phyloP scores from a whole-genome alignment of 1,139 yeast genomes.

The Diutina ranongensis region DNA sequence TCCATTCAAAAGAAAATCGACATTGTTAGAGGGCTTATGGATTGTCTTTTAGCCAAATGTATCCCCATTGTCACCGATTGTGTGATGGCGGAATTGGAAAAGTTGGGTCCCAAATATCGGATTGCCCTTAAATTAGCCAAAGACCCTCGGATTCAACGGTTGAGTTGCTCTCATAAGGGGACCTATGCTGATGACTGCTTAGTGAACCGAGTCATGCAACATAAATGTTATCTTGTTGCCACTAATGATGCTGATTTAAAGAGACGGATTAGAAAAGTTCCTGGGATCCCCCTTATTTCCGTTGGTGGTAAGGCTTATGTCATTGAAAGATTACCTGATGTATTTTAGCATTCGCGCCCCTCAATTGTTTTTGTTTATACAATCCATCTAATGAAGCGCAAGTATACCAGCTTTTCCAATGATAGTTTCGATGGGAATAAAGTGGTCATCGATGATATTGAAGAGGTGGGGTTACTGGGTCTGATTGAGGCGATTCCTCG shows the following conservation, averaged over 20 bases:
- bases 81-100: conserved; percentile 95
- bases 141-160: conserved; percentile 81
- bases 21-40: conserved; percentile 92
- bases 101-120: conserved; percentile 86
- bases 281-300: conserved; percentile 97
- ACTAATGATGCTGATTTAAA: conserved; percentile 98
- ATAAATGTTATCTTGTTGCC: conserved; percentile 93
- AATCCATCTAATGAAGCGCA: neutral
- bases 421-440: too few relatives aligned
- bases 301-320: conserved; percentile 91
- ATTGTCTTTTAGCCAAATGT: conserved; percentile 85
- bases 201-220: conserved; percentile 86
- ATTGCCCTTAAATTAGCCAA: conserved; percentile 87
- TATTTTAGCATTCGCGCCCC: conserved; percentile 49
- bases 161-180: conserved; percentile 86
- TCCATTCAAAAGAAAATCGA: conserved; percentile 93
- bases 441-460: neutral
- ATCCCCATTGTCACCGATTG: conserved; percentile 94
- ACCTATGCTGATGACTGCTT: conserved; percentile 98
- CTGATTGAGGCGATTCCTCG: too few relatives aligned
- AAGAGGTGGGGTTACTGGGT: too few relatives aligned
- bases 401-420: too few relatives aligned
- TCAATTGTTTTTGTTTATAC: too few relatives aligned
- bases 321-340: conserved; percentile 90
- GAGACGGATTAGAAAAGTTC: conserved; percentile 79